These are phyloP conservation scores for Entomortierella beljakovae DNA, from an alignment of 192 early-diverging fungal species.

Conservation along the genomic window DNA sequence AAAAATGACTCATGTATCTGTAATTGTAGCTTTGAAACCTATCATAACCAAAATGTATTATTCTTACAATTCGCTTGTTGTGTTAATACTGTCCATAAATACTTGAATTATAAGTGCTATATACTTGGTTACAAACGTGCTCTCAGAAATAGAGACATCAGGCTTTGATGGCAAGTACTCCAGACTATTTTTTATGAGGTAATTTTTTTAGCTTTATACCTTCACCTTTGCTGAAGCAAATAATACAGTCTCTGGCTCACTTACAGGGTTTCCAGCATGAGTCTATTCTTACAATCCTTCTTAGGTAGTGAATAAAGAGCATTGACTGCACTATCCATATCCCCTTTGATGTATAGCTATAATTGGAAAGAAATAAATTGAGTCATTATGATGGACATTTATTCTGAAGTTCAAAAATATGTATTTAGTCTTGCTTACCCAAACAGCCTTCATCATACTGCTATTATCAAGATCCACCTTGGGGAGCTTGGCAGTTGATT, in stretches of 20 bases:
- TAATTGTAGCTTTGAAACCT: neutral
- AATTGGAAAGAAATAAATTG: neutral
- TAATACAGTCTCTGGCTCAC: neutral
- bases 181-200: neutral
- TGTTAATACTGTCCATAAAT: neutral
- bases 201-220: neutral
- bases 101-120: slow-evolving; percentile 12
- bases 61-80: slow-evolving; percentile 12
- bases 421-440: neutral
- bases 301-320: neutral
- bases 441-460: slow-evolving; percentile 16
- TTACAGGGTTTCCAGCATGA: slow-evolving; percentile 12
- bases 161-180: slow-evolving; percentile 8
- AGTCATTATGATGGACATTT: neutral
- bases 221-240: neutral
- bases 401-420: neutral
- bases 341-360: neutral
- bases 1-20: neutral
- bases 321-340: neutral
- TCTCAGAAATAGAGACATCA: neutral
- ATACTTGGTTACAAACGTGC: slow-evolving; percentile 3
- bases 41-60: neutral
- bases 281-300: slow-evolving; percentile 3
- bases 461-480: slow-evolving; percentile 7
- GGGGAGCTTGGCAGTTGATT: slow-evolving; percentile 5